Evolutionary conservation across 2,329 filamentous ascomycete genomes (phyloP).

Genomic region (Neonectria coccinea): DNA sequence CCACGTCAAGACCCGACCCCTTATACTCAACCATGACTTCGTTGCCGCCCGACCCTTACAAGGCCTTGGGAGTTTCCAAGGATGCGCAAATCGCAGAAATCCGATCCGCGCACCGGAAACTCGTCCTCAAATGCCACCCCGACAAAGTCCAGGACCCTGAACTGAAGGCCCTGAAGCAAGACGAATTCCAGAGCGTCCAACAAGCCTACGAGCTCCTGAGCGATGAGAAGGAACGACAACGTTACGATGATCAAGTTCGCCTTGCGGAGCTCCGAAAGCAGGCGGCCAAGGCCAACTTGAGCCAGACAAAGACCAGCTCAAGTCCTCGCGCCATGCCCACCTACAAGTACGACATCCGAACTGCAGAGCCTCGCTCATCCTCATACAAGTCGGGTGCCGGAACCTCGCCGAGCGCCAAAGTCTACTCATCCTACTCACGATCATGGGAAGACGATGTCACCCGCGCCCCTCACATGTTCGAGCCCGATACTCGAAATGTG

Average conservation of each 20-base stretch:
- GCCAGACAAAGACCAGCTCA: slow-evolving; percentile 39
- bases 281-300: slow-evolving; percentile 56
- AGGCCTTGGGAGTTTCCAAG: slow-evolving; percentile 77
- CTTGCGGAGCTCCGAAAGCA: slow-evolving; percentile 74
- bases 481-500: slow-evolving; percentile 55
- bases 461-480: slow-evolving; percentile 55
- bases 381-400: slow-evolving; percentile 53
- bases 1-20: slow-evolving; percentile 26
- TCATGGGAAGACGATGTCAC: slow-evolving; percentile 59
- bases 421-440: slow-evolving; percentile 51
- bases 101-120: slow-evolving; percentile 83
- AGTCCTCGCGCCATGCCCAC: slow-evolving; percentile 56
- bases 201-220: slow-evolving; percentile 92
- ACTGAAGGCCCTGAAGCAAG: slow-evolving; percentile 81
- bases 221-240: slow-evolving; percentile 76
- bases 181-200: slow-evolving; percentile 93
- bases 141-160: slow-evolving; percentile 88
- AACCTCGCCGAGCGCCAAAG: slow-evolving; percentile 49
- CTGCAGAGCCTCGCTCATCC: slow-evolving; percentile 61
- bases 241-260: slow-evolving; percentile 82
- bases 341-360: slow-evolving; percentile 61
- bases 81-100: slow-evolving; percentile 79
- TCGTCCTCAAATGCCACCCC: slow-evolving; percentile 88
- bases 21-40: slow-evolving; percentile 57
- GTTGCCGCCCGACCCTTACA: slow-evolving; percentile 80